A percentile compares a stretch with the other conserved stretches of the same genome.
phyloP scores from a whole-genome alignment of 352 stramenopile genomes.

The Globisporangium echinulatum region DNA sequence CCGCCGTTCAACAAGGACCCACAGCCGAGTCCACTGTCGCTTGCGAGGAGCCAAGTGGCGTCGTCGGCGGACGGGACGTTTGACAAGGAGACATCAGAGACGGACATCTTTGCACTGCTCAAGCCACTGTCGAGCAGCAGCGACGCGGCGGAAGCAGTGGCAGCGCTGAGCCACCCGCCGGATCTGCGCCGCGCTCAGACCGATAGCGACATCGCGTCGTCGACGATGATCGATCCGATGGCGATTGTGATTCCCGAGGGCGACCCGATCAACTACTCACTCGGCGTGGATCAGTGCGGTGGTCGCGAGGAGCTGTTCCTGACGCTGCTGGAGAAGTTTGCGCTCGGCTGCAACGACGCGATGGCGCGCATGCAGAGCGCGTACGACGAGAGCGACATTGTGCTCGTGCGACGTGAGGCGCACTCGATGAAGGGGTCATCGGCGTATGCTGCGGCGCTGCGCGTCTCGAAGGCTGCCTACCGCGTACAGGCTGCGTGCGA shows the following conservation, averaged over 20 bases:
- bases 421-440: slow-evolving; percentile 81
- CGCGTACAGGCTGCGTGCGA: slow-evolving; percentile 74
- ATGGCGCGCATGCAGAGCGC: slow-evolving; percentile 51
- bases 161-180: not conserved
- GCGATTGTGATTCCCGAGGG: slow-evolving; percentile 66
- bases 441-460: slow-evolving; percentile 68
- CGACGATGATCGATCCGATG: slow-evolving; percentile 12
- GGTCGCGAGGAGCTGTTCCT: slow-evolving; percentile 72
- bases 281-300: slow-evolving; percentile 77
- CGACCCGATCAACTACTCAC: slow-evolving; percentile 72
- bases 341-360: slow-evolving; percentile 44
- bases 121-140: not conserved
- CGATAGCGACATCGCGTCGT: slow-evolving; percentile 11
- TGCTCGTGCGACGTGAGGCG: slow-evolving; percentile 49
- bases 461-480: slow-evolving; percentile 77
- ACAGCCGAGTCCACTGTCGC: slow-evolving; percentile 11
- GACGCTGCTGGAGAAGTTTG: slow-evolving; percentile 76
- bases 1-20: slow-evolving; percentile 38
- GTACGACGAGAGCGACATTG: slow-evolving; percentile 38
- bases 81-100: not conserved
- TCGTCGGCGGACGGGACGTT: not conserved
- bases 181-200: slow-evolving; percentile 8
- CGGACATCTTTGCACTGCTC: slow-evolving; percentile 4
- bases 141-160: not conserved
- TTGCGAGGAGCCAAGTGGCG: slow-evolving; percentile 4